Percentiles rank a stretch among this genome's conserved stretches.
These are phyloP conservation scores for Amaranthus cruentus DNA, from an alignment of 148 eudicot genomes.

Conservation along the genomic window DNA sequence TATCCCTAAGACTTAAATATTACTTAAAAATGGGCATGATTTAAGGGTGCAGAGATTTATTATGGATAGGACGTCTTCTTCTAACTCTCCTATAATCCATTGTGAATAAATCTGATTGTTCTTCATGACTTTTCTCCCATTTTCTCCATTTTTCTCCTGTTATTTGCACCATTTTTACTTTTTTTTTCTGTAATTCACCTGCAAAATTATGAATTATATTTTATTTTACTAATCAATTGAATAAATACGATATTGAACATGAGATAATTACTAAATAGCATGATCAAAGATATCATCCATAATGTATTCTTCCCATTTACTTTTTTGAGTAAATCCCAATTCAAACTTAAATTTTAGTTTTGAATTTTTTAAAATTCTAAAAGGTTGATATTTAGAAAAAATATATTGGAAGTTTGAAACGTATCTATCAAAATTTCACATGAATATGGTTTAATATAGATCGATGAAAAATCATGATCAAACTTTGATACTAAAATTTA, in stretches of 20 bases:
- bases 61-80: constrained; percentile 58
- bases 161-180: constrained; percentile 19
- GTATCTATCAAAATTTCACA: no score
- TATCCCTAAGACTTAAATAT: background rate
- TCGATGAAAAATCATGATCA: no score
- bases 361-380: no score
- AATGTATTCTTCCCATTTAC: no score
- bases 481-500: no score
- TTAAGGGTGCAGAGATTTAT: constrained; percentile 56
- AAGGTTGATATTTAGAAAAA: no score
- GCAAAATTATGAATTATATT: constrained; percentile 9
- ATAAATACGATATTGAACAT: background rate
- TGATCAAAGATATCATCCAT: no score
- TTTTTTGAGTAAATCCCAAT: no score
- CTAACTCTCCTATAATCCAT: constrained; percentile 54
- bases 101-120: constrained; percentile 31
- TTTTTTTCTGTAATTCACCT: constrained; percentile 21
- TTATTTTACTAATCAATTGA: background rate
- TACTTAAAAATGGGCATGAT: constrained; percentile 23
- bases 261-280: background rate
- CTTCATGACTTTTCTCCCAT: constrained; percentile 23
- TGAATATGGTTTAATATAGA: no score
- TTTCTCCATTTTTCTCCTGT: constrained; percentile 23
- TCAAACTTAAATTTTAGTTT: no score
- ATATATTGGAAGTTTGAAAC: no score